A percentile compares a stretch with the other conserved stretches of the same genome.
phyloP scores from a whole-genome alignment of 148 eudicot species.

The Nepenthes mirabilis region DNA sequence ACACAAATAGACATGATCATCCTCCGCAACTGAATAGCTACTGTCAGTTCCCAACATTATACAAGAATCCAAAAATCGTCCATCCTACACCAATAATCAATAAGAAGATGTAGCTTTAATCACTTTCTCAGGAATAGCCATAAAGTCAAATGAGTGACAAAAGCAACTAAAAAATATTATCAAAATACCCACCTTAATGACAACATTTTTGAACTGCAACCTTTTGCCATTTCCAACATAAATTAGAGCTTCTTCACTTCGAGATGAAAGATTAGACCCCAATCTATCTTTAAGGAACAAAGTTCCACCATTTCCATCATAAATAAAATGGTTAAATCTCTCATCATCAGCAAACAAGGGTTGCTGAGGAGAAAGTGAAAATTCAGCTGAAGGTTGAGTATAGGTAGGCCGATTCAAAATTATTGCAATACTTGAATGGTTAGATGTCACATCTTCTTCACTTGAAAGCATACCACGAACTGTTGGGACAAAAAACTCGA shows the following conservation, averaged over 20 bases:
- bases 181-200: slow-evolving; percentile 38
- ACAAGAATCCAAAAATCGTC: slow-evolving; percentile 72
- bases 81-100: slow-evolving; percentile 45
- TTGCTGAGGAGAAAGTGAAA: slow-evolving; percentile 58
- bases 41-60: slow-evolving; percentile 64
- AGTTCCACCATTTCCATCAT: slow-evolving; percentile 86
- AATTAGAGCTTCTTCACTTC: slow-evolving; percentile 55
- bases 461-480: slow-evolving; percentile 49
- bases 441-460: slow-evolving; percentile 48
- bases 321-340: slow-evolving; percentile 45
- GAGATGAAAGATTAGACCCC: slow-evolving; percentile 42
- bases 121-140: not conserved
- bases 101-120: slow-evolving; percentile 1
- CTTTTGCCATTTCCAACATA: slow-evolving; percentile 79
- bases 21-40: slow-evolving; percentile 66
- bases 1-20: slow-evolving; percentile 50
- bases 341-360: slow-evolving; percentile 84
- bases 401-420: slow-evolving; percentile 49
- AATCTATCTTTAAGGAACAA: slow-evolving; percentile 54
- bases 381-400: slow-evolving; percentile 46
- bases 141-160: not conserved
- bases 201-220: slow-evolving; percentile 70
- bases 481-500: slow-evolving; percentile 86
- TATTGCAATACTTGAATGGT: slow-evolving; percentile 47
- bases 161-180: not conserved